Base-by-base conservation (phyloP, 139 green algal species). In the Chloropicon primus region DNA sequence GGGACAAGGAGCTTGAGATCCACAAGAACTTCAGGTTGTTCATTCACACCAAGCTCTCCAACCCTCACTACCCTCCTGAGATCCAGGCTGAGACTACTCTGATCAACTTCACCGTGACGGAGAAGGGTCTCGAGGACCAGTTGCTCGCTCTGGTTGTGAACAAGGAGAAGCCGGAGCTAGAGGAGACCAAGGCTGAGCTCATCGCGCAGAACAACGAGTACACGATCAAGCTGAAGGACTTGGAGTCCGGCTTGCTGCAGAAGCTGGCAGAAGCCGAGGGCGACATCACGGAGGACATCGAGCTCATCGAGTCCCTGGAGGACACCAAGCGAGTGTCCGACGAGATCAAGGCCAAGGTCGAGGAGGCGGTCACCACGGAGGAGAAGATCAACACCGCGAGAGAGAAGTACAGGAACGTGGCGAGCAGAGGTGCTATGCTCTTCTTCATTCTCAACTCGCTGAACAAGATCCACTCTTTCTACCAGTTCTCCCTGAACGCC, bases 401-500 rank as follows among this genome's bases (percentile, higher is more conserved):
- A 25, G 91, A 95, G 85, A 91, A 91, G 82, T 95, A 93, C 80
- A 84, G 89, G 75, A 82, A 81, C 24, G 87, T 91, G 22, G 89
- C 89, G 0, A 82, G 86, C 0, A 84, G 89, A 24, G 89, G 89
- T 28, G 82, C 89, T 22, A 90, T 94, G 87, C 88, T 94, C 54
- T 94, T 94, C 87, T 94, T 94, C 89, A 82, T 96, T 41, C 87
- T 96, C 74, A 94, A 94, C 88, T 90, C 85, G 10, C 84, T 96
- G 25, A 93, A 92, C 88, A 93, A 93, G 86, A 90, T 96, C 73
- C 91, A 96, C 77, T 89, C 89, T 22, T 96, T 96, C 86, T 96
- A 96, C 86, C 88, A 90, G 80, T 92, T 86, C 85, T 89, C 84
- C 26, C 84, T 96, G 26, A 93, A 93, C 76, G 89, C 88, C 22